Percentiles rank a stretch among this genome's conserved stretches.
These are phyloP conservation scores for Moesziomyces sp. DNA, from an alignment of 1,284 basidiomycete genomes.

Conservation along the genomic window DNA sequence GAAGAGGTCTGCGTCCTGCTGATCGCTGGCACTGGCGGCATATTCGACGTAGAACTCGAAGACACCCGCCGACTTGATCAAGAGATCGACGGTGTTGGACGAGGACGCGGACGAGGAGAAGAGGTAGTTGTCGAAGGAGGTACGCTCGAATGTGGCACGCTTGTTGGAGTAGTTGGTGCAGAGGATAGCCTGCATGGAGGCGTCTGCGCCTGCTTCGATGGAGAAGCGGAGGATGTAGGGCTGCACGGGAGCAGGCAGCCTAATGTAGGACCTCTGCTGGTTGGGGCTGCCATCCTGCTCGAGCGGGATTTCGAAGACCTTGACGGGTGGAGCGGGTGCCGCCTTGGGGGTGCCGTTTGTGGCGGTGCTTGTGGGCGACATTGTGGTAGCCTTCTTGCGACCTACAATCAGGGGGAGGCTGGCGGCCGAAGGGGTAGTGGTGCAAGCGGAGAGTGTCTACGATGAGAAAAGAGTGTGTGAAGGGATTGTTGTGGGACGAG, in stretches of 20 bases:
- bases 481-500: no score
- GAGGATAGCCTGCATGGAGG: slow-evolving; percentile 50
- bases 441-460: no score
- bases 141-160: slow-evolving; percentile 78
- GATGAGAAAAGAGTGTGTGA: background rate
- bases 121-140: slow-evolving; percentile 75
- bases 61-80: slow-evolving; percentile 51
- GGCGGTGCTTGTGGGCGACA: slow-evolving; percentile 28
- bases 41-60: slow-evolving; percentile 65
- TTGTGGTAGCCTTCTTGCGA: background rate
- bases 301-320: slow-evolving; percentile 54
- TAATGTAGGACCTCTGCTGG: slow-evolving; percentile 52
- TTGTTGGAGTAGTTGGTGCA: slow-evolving; percentile 68
- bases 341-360: slow-evolving; percentile 22
- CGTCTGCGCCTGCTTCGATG: slow-evolving; percentile 54
- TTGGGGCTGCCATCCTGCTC: slow-evolving; percentile 60
- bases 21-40: slow-evolving; percentile 33
- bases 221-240: slow-evolving; percentile 60
- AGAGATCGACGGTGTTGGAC: slow-evolving; percentile 47
- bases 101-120: slow-evolving; percentile 28
- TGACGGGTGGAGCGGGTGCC: slow-evolving; percentile 22
- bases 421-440: background rate
- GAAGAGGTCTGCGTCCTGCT: slow-evolving; percentile 17
- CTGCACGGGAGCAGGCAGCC: slow-evolving; percentile 54
- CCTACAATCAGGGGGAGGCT: background rate